phyloP scores from a whole-genome alignment of 176 grass and related monocot genomes.

The Triticum dicoccoides region DNA sequence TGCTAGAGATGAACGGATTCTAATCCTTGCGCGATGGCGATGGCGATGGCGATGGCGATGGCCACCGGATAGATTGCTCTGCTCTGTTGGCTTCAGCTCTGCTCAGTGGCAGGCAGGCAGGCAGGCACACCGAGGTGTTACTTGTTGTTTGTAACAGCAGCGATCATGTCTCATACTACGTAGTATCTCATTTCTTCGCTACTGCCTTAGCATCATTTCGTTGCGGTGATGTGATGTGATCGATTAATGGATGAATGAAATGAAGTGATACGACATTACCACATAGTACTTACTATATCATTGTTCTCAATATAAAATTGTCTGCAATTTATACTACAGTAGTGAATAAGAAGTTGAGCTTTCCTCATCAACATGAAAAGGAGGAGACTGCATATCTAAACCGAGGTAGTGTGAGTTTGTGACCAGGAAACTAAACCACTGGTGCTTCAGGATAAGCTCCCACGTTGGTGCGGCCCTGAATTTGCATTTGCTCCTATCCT shows the following conservation, averaged over 20 bases:
- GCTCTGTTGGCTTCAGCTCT: slow-evolving; percentile 13
- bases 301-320: no score
- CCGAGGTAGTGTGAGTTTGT: no score
- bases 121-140: neutral
- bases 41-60: neutral
- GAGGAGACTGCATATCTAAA: no score
- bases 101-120: neutral
- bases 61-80: slow-evolving; percentile 15
- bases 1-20: slow-evolving; percentile 90
- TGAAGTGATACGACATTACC: slow-evolving; percentile 14
- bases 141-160: slow-evolving; percentile 20
- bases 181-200: neutral
- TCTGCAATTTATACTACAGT: no score
- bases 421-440: no score
- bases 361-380: no score
- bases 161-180: neutral
- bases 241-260: slow-evolving; percentile 19
- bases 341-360: no score
- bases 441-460: no score
- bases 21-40: slow-evolving; percentile 5
- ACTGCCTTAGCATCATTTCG: slow-evolving; percentile 40
- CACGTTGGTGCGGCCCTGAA: no score
- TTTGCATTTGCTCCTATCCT: neutral
- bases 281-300: neutral
- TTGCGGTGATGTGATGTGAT: neutral